Conservation (phyloP, 257 asterid genomes). For the Solanum rostratum region DNA sequence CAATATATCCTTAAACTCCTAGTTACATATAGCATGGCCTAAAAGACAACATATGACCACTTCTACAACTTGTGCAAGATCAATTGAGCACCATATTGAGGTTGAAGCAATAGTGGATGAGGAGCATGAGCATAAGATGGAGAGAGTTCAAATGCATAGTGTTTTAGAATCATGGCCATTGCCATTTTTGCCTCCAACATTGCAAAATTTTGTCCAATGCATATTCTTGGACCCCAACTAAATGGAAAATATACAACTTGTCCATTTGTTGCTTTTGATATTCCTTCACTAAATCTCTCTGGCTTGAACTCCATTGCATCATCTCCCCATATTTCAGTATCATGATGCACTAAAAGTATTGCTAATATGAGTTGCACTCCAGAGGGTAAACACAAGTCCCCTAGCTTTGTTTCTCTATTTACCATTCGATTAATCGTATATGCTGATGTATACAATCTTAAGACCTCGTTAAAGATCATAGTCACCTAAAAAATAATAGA, state of each 20-base stretch:
- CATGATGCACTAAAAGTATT: slow-evolving; percentile 6
- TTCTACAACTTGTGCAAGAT: slow-evolving; percentile 3
- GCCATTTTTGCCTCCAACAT: slow-evolving; percentile 12
- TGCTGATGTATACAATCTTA: slow-evolving; percentile 13
- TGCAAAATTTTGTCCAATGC: slow-evolving; percentile 9
- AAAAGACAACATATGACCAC: neutral
- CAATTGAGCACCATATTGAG: slow-evolving; percentile 16
- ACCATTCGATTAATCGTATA: neutral
- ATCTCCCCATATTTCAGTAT: slow-evolving; percentile 12
- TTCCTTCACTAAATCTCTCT: slow-evolving; percentile 14
- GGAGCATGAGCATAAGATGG: slow-evolving; percentile 14
- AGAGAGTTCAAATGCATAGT: slow-evolving; percentile 10
- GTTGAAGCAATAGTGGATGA: neutral
- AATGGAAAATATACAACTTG: slow-evolving; percentile 7
- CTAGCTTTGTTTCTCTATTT: neutral
- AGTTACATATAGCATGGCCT: neutral
- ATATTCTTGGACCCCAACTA: slow-evolving; percentile 14
- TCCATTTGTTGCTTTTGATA: slow-evolving; percentile 14
- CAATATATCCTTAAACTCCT: neutral
- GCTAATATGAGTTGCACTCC: slow-evolving; percentile 1
- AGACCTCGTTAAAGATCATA: slow-evolving; percentile 10
- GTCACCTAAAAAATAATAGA: slow-evolving; percentile 1
- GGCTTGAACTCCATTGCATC: slow-evolving; percentile 21
- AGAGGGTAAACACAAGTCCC: neutral
- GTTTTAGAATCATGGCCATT: neutral